Base-by-base conservation (phyloP, 371 early-diverging fungal genomes). In the Pancytospora epiphaga region DNA sequence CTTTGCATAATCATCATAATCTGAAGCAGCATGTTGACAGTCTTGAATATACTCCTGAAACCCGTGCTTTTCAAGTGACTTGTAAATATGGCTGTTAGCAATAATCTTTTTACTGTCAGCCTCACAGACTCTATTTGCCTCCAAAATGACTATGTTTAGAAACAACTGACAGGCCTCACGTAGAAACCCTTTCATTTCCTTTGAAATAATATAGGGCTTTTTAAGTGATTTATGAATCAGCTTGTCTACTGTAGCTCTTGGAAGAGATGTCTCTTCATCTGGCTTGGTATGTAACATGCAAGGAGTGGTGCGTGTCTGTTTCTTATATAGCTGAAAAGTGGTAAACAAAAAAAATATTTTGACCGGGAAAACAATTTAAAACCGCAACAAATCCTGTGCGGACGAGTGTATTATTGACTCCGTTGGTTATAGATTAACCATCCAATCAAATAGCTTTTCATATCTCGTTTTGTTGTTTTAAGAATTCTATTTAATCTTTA, bases 31-130 rank as follows among this genome's bases (percentile, higher is more conserved):
- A 62, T 87, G 90, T 68, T 89, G 85, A 32, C 94, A 89, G 70
- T 92, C 89, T 38, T 84, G 83, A 1, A 93, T 84, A 77, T 91
- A 95, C 29, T 87, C 87, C 38, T 89, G 92, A 82, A 92, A 95
- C 0, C 94, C 95, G 25, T 93, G 85, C 9, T 86, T 80, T 80
- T 88, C 85, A 43, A 95, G 82, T 2, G 96, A 92, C 2, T 86
- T 74, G 37, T 92, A 84, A 2, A 98, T 89, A 80, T 98, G 96
- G 72, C 95, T 94, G 30, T 91, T 90, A 0, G 90, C 89, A 67
- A 98, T 95, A 1, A 95, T 95, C 83, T 95, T 98, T 78, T 91
- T 93, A 19, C 87, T 85, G 66, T 92, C 93, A 74, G 90, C 91
- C 78, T 95, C 95, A 80, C 95, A 95, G 29, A 89, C 87, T 51